Evolutionary conservation across 2,329 filamentous ascomycete species (phyloP), one percentile per base, ranked within the genome.

Genomic region (Ophiostoma populinum): DNA sequence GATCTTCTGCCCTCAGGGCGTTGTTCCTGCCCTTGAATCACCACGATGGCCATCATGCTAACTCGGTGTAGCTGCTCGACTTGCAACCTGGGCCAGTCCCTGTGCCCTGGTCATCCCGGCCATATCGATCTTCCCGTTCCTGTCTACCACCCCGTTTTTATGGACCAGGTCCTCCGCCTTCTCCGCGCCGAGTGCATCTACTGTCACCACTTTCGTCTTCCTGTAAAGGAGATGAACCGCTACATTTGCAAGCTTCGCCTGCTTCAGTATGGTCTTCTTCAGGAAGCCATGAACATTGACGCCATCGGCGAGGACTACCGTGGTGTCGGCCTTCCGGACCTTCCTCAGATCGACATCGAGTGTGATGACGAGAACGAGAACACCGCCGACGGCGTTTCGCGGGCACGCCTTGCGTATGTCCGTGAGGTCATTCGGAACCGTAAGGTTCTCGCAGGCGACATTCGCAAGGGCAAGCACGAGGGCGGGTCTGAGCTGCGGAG

Each of bases 91-190:
- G 80, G 76, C 49, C 76, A 75, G 42, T 69, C 75, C 50, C 71
- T 71, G 47, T 98, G 92, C 53, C 83, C 87, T 6, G 92, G 92
- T 38, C 92, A 98, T 60, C 71, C 80, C 40, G 92, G 90, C 35
- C 90, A 98, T 52, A 92, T 98, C 53, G 83, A 94, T 48, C 74
- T 98, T 10, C 86, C 90, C 11, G 78, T 86, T 10, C 82, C 81
- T 31, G 81, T 94, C 35, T 98, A 95, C 54, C 87, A 98, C 55
- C 82, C 87, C n/a, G 80, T 85, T 2, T 95, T 94, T 51, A 79
- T 98, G 64, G 86, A 94, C 51, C 86, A 94, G 54, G 70, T 86
- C 35, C 70, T 92, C 43, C 77, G 81, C 29, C 64, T 98, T 30
- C 66, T 98, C 15, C 75, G 85, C 46, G 79, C 82, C 36, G 80